Percentiles rank a stretch among this genome's conserved stretches.
Conservation (phyloP, 805 yeast genomes). For the Monosporozyma solicola region DNA sequence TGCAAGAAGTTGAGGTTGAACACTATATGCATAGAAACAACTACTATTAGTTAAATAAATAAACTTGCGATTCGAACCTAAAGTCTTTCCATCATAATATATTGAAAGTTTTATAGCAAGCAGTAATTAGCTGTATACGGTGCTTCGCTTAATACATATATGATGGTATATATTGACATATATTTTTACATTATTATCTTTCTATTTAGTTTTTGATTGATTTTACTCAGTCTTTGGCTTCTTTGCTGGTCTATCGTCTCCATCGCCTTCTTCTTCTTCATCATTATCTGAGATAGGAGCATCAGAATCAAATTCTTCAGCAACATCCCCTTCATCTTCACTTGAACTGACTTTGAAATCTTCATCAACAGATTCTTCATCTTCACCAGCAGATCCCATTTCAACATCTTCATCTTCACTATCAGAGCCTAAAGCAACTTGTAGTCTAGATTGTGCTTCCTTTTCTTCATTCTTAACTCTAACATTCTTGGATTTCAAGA, state of each 20-base stretch:
- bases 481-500: conserved; percentile 66
- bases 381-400: conserved; percentile 70
- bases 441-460: conserved; percentile 73
- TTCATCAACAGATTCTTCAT: conserved; percentile 74
- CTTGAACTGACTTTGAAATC: conserved; percentile 54
- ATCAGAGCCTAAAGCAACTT: conserved; percentile 62
- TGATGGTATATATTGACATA: not conserved
- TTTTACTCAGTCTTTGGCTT: conserved; percentile 25
- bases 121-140: not conserved
- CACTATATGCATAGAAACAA: not conserved
- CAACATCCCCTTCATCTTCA: conserved; percentile 52
- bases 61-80: not conserved
- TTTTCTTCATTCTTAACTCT: conserved; percentile 82
- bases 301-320: conserved; percentile 78
- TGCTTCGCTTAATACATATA: not conserved
- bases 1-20: not conserved
- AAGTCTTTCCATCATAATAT: not conserved
- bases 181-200: not conserved
- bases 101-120: not conserved
- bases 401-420: conserved; percentile 40
- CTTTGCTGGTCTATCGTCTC: conserved; percentile 32
- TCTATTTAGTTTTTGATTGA: not conserved
- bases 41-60: not conserved
- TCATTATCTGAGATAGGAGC: conserved; percentile 28
- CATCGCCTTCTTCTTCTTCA: conserved; percentile 24